phyloP scores from a whole-genome alignment of 441 rosid species.

The Euphorbia celastroides region DNA sequence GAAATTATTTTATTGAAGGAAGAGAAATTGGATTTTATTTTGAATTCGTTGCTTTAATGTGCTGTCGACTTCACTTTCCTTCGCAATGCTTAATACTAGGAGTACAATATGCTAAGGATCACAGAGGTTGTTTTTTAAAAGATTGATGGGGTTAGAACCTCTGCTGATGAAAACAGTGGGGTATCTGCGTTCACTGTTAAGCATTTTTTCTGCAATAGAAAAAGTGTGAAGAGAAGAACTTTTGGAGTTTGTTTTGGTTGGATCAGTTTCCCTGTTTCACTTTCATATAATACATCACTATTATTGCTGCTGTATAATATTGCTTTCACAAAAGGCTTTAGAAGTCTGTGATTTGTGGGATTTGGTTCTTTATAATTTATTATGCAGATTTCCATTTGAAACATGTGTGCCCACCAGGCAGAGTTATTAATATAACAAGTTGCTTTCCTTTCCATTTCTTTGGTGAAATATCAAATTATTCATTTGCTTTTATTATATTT shows the following conservation, averaged over 20 bases:
- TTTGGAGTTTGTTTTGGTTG: background rate
- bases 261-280: conserved; percentile 13
- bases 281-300: conserved; percentile 15
- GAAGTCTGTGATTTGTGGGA: conserved; percentile 12
- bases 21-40: background rate
- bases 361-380: conserved; percentile 15
- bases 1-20: background rate
- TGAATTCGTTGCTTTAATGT: background rate
- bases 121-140: background rate
- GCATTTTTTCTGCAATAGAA: background rate
- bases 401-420: conserved; percentile 15
- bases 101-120: background rate
- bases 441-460: conserved; percentile 8
- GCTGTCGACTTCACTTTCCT: conserved; percentile 14
- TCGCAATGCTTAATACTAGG: background rate
- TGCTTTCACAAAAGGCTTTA: conserved; percentile 9
- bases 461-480: background rate
- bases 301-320: background rate
- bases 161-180: background rate
- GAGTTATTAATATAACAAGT: conserved; percentile 23
- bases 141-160: conserved; percentile 6
- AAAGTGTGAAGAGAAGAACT: background rate
- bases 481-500: background rate
- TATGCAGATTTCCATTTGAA: conserved; percentile 19
- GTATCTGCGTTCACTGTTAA: background rate